A percentile compares a stretch with the other conserved stretches of the same genome.
Evolutionary conservation across 345 rosid species (phyloP).

Genomic region (Odontarrhena argentea): DNA sequence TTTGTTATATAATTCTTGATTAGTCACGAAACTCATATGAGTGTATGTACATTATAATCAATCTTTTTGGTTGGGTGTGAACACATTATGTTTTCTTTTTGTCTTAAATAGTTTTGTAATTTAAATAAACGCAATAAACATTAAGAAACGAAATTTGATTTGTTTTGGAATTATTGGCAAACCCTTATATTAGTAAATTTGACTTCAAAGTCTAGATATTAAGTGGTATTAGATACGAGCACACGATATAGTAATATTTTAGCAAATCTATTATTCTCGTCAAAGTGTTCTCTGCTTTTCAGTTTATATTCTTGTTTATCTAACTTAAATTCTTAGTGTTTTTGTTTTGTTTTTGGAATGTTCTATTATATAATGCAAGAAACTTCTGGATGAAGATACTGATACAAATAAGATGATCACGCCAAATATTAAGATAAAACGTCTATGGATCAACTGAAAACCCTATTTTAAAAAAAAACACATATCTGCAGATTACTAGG

Average conservation of each 20-base stretch:
- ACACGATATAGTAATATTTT: slow-evolving; percentile 30
- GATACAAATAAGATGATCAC: not conserved
- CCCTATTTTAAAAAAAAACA: too few species aligned
- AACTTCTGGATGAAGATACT: slow-evolving; percentile 34
- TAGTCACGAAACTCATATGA: slow-evolving; percentile 36
- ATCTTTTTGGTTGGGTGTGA: slow-evolving; percentile 25
- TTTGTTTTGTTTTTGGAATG: slow-evolving; percentile 30
- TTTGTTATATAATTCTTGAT: not conserved
- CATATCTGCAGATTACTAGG: too few species aligned
- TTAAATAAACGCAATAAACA: not conserved
- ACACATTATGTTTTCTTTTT: slow-evolving; percentile 18
- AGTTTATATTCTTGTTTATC: slow-evolving; percentile 40
- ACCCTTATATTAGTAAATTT: slow-evolving; percentile 6
- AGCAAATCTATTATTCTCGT: slow-evolving; percentile 42
- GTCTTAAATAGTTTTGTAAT: too few species aligned
- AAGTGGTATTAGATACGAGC: slow-evolving; percentile 39
- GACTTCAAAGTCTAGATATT: slow-evolving; percentile 9
- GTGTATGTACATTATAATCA: slow-evolving; percentile 14
- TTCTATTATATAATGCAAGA: slow-evolving; percentile 23
- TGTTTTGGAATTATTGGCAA: slow-evolving; percentile 5
- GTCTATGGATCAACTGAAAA: not conserved
- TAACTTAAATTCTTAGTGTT: slow-evolving; percentile 15
- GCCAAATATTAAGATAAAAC: slow-evolving; percentile 1
- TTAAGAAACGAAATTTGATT: not conserved
- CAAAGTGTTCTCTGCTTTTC: slow-evolving; percentile 30